Percentiles rank a stretch among this genome's conserved stretches.
These are phyloP conservation scores for Sutorius eximius DNA, from an alignment of 1,284 basidiomycete species.

Conservation along the genomic window DNA sequence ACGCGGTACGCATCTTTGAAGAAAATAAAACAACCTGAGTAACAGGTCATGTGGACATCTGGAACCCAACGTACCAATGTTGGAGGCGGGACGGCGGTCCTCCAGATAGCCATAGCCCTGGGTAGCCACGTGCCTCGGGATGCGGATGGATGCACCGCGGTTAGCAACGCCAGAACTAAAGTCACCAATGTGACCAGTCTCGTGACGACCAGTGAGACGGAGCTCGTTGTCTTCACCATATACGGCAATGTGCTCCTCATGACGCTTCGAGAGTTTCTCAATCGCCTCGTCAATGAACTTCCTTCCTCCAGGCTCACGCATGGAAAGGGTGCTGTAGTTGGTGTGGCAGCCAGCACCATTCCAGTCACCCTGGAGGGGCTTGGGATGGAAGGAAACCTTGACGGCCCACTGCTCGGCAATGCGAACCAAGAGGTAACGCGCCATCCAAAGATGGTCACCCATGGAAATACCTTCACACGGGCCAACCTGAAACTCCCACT, in stretches of 20 bases:
- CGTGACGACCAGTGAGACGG: constrained; percentile 90
- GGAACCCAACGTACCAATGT: constrained; percentile 75
- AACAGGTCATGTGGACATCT: constrained; percentile 2
- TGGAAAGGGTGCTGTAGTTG: constrained; percentile 90
- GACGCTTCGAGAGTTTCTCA: constrained; percentile 82
- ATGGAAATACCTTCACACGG: constrained; percentile 97
- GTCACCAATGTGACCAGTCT: constrained; percentile 92
- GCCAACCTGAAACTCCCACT: constrained; percentile 99
- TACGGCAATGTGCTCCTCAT: constrained; percentile 92
- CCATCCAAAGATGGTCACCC: constrained; percentile 99
- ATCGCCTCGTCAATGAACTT: constrained; percentile 94
- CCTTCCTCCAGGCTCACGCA: constrained; percentile 94
- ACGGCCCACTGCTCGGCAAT: constrained; percentile 98
- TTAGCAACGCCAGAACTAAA: constrained; percentile 98
- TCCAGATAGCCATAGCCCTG: constrained; percentile 97
- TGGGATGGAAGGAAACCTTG: constrained; percentile 99
- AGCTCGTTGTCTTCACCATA: constrained; percentile 97
- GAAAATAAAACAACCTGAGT: background rate
- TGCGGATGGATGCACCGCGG: constrained; percentile 95
- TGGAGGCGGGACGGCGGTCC: constrained; percentile 95
- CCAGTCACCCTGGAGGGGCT: constrained; percentile 98
- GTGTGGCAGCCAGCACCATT: constrained; percentile 98
- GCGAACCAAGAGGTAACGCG: constrained; percentile 89
- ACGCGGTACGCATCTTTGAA: constrained; percentile 82
- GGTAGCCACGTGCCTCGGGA: constrained; percentile 88